phyloP scores from a whole-genome alignment of 352 stramenopile genomes.

The Phytopythium sindhum region DNA sequence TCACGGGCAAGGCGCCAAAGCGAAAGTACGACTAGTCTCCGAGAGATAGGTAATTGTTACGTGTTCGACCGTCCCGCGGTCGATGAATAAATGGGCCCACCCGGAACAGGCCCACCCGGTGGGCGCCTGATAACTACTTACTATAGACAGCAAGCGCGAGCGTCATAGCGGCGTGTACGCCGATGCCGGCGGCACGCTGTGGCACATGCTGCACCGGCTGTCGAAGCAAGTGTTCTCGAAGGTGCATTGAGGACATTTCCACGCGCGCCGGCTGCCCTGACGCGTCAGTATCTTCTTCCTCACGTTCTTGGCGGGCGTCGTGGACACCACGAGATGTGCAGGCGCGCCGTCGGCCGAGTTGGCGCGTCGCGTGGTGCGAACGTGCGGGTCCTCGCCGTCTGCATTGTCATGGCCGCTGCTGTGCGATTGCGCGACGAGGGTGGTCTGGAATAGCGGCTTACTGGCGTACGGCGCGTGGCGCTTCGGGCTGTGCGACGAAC shows the following conservation, averaged over 20 bases:
- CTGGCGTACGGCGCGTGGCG: conserved; percentile 19
- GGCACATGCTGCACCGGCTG: conserved; percentile 66
- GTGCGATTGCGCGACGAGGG: conserved; percentile 16
- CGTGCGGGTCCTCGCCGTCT: not conserved
- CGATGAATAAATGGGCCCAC: not conserved
- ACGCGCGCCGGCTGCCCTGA: conserved; percentile 33
- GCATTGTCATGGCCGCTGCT: not conserved
- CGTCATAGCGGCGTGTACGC: conserved; percentile 14
- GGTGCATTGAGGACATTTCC: conserved; percentile 59
- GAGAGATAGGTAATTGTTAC: not conserved
- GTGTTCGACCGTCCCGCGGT: not conserved
- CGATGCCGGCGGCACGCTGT: conserved; percentile 23
- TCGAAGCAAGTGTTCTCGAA: conserved; percentile 79
- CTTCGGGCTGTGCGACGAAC: conserved; percentile 26
- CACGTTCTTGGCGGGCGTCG: not conserved
- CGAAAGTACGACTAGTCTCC: not conserved
- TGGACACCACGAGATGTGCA: not conserved
- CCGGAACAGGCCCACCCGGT: not conserved
- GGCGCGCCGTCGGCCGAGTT: not conserved
- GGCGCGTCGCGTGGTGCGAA: not conserved
- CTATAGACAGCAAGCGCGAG: not conserved
- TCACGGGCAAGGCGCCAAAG: not conserved
- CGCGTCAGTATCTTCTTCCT: conserved; percentile 32
- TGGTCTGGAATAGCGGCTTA: conserved; percentile 37
- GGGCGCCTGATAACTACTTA: not conserved